phyloP scores from a whole-genome alignment of 441 rosid genomes.

The Theobroma grandiflorum region DNA sequence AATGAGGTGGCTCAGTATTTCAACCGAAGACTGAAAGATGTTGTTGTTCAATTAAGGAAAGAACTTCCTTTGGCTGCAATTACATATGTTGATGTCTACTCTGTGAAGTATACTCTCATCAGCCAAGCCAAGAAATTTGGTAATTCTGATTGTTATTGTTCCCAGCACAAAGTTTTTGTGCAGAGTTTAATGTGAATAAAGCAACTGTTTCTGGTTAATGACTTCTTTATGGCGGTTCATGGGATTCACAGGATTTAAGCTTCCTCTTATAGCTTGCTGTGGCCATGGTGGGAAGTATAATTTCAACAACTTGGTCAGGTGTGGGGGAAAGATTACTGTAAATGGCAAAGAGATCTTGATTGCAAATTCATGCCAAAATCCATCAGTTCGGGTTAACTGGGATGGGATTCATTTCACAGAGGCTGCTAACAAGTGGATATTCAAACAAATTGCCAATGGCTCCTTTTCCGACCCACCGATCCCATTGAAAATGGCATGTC shows the following conservation, averaged over 20 bases:
- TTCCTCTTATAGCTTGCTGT: slow-evolving; percentile 73
- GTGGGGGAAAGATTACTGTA: slow-evolving; percentile 53
- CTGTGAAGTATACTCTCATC: slow-evolving; percentile 55
- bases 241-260: slow-evolving; percentile 34
- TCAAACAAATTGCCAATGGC: slow-evolving; percentile 47
- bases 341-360: slow-evolving; percentile 57
- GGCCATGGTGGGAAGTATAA: slow-evolving; percentile 94
- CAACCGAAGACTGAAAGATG: slow-evolving; percentile 41
- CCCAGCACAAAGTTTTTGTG: slow-evolving; percentile 19
- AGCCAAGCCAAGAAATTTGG: slow-evolving; percentile 56
- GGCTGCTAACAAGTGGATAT: slow-evolving; percentile 65
- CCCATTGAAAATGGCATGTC: slow-evolving; percentile 44
- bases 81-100: slow-evolving; percentile 56
- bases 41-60: slow-evolving; percentile 44
- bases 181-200: slow-evolving; percentile 7
- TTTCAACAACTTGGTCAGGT: slow-evolving; percentile 54
- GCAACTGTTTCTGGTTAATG: background rate
- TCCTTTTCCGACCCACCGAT: slow-evolving; percentile 48
- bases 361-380: slow-evolving; percentile 57
- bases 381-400: slow-evolving; percentile 55
- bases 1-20: slow-evolving; percentile 63
- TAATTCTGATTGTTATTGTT: slow-evolving; percentile 28
- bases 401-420: slow-evolving; percentile 75
- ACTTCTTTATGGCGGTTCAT: background rate
- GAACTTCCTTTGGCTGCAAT: slow-evolving; percentile 48